Evolutionary conservation across 2,329 filamentous ascomycete species (phyloP), one percentile per base, ranked within the genome.

Genomic region (Neobulgaria alba): DNA sequence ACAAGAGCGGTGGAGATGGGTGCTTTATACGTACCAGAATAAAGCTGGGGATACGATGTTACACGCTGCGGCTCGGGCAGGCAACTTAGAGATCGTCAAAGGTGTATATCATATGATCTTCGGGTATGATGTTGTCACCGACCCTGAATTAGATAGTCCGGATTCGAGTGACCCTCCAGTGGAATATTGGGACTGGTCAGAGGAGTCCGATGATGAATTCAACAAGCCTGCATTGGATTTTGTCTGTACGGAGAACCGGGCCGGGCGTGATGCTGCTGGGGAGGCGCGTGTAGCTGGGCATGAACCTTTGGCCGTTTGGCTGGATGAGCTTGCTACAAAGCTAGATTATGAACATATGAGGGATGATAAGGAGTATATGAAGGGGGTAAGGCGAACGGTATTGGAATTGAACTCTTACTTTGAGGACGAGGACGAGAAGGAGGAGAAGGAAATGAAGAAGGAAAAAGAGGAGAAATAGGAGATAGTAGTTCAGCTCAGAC

Each of bases 51-150:
- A 41, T 30, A 41, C 38, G 15, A 33, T 21, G 5, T 36, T 41
- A 29, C 38, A 41, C 21, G 23, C 31, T 8, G 38, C 38, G 20
- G 38, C 32, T 30, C 32, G 38, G 5, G 32, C 31, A 7, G 38
- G 31, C 10, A 41, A 26, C 33, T 5, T 29, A 33, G 29, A n/a
- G 21, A 33, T 18, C 15, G 31, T 41, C 12, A 41, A 34, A 20
- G 38, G 23, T 2, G 3, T 41, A 10, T 41, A 41, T 41, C 33
- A 15, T 14, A 26, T 32, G 17, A 17, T 16, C 29, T 8, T 21
- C 10, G n/a, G 10, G n/a, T n/a, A n/a, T n/a, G n/a, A n/a, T n/a
- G n/a, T n/a, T n/a, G n/a, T n/a, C n/a, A n/a, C n/a, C n/a, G n/a
- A n/a, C n/a, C n/a, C n/a, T n/a, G n/a, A n/a, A n/a, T n/a, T n/a